Evolutionary conservation across 345 rosid genomes (phyloP), one percentile per base, ranked within the genome.

Genomic region (Combretum micranthum): DNA sequence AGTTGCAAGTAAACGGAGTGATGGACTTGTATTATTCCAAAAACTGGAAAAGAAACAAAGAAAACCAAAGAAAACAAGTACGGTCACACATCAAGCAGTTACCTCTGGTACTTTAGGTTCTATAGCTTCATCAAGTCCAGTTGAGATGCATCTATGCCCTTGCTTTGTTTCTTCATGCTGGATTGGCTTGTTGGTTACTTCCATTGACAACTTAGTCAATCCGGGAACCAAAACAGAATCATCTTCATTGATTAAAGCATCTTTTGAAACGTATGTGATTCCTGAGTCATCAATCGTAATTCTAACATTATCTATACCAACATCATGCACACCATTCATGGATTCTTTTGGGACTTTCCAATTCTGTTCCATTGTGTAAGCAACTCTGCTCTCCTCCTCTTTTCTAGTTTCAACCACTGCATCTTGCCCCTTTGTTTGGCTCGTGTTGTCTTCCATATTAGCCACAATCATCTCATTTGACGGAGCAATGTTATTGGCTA

Each of bases 191-290:
- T 74, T 80, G 11, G 43, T 61, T 55, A 62, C 60, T 17, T 18
- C 23, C 13, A 47, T 61, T 50, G 81, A 42, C 49, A 53, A 44
- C 26, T 77, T 63, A 57, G 71, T 47, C 65, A 83, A 72, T n/a
- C 87, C 96, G n/a, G 91, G 94, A 21, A 87, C 83, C 60, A 84
- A 77, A 63, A 80, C 80, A 43, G 84, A 72, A 63, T 47, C 80
- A 62, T 63, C 86, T 59, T 70, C 86, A 51, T 47, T 50, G 13
- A 26, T 52, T 57, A 74, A 56, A 66, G 70, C 68, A 59, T 55
- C 72, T 71, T 56, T 76, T 21, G 72, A 45, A 22, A 61, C 55
- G 57, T 66, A 62, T 2, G 20, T 42, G 50, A 17, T 68, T 21
- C 44, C 48, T 0, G 37, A 51, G 58, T 44, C 42, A 13, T 16